phyloP scores from a whole-genome alignment of 768 basidiomycete species.

The Collybiopsis luxurians region DNA sequence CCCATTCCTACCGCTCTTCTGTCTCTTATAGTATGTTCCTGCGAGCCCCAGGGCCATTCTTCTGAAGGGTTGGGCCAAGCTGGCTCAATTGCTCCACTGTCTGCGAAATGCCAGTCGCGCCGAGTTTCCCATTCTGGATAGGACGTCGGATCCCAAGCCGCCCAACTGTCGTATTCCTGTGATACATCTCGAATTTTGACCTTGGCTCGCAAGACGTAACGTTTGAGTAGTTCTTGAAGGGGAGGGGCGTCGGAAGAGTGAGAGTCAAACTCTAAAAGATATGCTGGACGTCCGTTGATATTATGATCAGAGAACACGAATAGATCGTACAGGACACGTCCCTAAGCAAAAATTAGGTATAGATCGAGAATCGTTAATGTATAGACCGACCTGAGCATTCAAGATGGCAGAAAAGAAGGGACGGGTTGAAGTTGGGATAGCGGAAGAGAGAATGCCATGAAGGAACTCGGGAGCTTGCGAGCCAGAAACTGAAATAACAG shows the following conservation, averaged over 20 bases:
- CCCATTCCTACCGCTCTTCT: constrained; percentile 80
- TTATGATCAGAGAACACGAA: constrained; percentile 71
- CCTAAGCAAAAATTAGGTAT: constrained; percentile 47
- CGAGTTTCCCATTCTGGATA: constrained; percentile 28
- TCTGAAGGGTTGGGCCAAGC: constrained; percentile 47
- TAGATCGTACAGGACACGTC: constrained; percentile 84
- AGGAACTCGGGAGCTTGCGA: constrained; percentile 81
- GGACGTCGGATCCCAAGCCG: constrained; percentile 63
- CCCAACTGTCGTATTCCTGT: constrained; percentile 77
- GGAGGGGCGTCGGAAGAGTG: constrained; percentile 56
- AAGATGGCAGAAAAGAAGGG: constrained; percentile 73
- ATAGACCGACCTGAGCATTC: constrained; percentile 62
- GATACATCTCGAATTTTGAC: constrained; percentile 81
- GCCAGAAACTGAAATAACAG: constrained; percentile 74
- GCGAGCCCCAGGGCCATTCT: constrained; percentile 60
- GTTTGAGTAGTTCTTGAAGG: constrained; percentile 71
- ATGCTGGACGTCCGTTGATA: constrained; percentile 44
- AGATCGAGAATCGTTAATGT: neutral
- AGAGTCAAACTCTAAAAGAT: constrained; percentile 72
- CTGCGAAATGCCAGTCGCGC: constrained; percentile 49
- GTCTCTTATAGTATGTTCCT: constrained; percentile 54
- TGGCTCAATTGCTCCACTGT: constrained; percentile 78
- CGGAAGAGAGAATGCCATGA: constrained; percentile 67
- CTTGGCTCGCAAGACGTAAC: constrained; percentile 84
- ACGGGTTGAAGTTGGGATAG: constrained; percentile 39